phyloP scores from a whole-genome alignment of 2,329 filamentous ascomycete species.

The Setomelanomma holmii region DNA sequence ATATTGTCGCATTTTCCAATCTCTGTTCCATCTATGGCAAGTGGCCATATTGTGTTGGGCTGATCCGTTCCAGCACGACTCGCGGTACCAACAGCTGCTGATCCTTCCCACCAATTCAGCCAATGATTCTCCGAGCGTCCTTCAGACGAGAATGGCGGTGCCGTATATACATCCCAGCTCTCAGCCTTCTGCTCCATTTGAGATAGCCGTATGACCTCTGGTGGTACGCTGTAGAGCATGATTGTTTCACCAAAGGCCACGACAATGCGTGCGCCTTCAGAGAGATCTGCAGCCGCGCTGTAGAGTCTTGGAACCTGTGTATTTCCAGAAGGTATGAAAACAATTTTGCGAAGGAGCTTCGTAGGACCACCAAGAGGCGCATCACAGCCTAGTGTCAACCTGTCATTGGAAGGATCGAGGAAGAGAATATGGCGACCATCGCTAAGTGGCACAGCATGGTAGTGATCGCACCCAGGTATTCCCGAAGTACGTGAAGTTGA shows the following conservation, averaged over 20 bases:
- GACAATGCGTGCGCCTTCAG: slow-evolving; percentile 65
- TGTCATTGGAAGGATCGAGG: slow-evolving; percentile 64
- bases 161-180: slow-evolving; percentile 22
- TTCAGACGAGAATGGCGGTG: slow-evolving; percentile 14
- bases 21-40: slow-evolving; percentile 58
- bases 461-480: slow-evolving; percentile 60
- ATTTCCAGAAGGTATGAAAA: slow-evolving; percentile 55
- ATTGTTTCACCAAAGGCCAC: slow-evolving; percentile 63
- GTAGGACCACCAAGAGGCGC: slow-evolving; percentile 63
- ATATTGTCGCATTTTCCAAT: slow-evolving; percentile 56
- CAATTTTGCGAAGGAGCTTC: slow-evolving; percentile 65
- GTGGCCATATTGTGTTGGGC: slow-evolving; percentile 52
- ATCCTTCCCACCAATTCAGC: slow-evolving; percentile 39
- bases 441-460: slow-evolving; percentile 68
- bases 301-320: slow-evolving; percentile 60
- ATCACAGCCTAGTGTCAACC: slow-evolving; percentile 68
- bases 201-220: slow-evolving; percentile 54
- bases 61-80: slow-evolving; percentile 2
- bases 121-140: slow-evolving; percentile 33
- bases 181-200: slow-evolving; percentile 32
- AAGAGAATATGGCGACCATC: slow-evolving; percentile 72
- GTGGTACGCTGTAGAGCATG: slow-evolving; percentile 67
- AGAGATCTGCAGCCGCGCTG: slow-evolving; percentile 62
- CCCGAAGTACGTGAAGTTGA: slow-evolving; percentile 9
- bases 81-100: slow-evolving; percentile 1